phyloP scores from a whole-genome alignment of 208 protist genomes.

The Paratrypanosoma confusum region DNA sequence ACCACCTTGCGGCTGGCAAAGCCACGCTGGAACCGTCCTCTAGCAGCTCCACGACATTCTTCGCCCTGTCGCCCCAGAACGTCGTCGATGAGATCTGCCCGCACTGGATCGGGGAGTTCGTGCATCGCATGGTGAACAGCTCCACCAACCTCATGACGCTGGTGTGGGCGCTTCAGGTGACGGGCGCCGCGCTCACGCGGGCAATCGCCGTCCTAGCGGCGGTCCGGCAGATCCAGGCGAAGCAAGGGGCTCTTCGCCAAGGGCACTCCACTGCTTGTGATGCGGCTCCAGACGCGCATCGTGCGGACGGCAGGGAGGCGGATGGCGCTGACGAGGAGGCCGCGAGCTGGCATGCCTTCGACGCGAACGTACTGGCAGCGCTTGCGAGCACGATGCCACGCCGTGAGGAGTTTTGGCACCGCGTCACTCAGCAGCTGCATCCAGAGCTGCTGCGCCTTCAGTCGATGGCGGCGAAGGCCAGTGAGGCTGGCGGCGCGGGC shows the following conservation, averaged over 20 bases:
- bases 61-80: conserved; percentile 55
- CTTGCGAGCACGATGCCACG: conserved; percentile 53
- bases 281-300: not conserved
- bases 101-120: conserved; percentile 66
- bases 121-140: conserved; percentile 74
- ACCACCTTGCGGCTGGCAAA: conserved; percentile 46
- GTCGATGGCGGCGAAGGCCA: not conserved
- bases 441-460: conserved; percentile 19
- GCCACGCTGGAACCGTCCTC: conserved; percentile 43
- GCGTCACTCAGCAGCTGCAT: conserved; percentile 83
- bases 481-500: not conserved
- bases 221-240: conserved; percentile 31
- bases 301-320: conserved; percentile 5
- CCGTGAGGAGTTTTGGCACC: conserved; percentile 87
- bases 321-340: conserved; percentile 9
- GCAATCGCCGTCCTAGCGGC: conserved; percentile 46
- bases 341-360: conserved; percentile 51
- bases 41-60: conserved; percentile 59
- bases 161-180: conserved; percentile 68
- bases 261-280: not conserved
- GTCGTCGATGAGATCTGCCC: conserved; percentile 78
- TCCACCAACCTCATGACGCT: conserved; percentile 66
- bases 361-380: conserved; percentile 50
- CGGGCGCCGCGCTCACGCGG: conserved; percentile 63
- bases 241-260: conserved; percentile 1